phyloP scores from a whole-genome alignment of 306 rosid genomes.

The Prunus padus region DNA sequence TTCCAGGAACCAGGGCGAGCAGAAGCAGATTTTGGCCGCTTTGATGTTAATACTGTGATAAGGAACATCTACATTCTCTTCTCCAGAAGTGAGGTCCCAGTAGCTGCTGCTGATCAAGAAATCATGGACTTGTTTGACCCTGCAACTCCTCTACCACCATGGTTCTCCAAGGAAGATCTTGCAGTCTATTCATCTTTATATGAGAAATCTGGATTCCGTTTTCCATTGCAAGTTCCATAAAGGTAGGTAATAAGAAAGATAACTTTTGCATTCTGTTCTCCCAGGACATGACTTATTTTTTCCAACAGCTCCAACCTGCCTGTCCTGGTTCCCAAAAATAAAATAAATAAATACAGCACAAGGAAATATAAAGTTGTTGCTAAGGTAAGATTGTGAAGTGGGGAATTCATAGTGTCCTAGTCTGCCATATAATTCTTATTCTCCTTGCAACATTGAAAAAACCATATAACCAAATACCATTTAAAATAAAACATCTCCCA shows the following conservation, averaged over 20 bases:
- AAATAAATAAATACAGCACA: no score
- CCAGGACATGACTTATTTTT: neutral
- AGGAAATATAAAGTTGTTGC: neutral
- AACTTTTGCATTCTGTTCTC: neutral
- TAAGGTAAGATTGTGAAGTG: no score
- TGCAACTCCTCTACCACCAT: slow-evolving; percentile 48
- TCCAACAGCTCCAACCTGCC: no score
- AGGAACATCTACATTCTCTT: slow-evolving; percentile 60
- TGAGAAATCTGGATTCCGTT: slow-evolving; percentile 54
- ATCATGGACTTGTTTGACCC: slow-evolving; percentile 66
- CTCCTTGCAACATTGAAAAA: neutral
- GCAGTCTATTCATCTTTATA: slow-evolving; percentile 49
- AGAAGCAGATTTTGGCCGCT: slow-evolving; percentile 56
- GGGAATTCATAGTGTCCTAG: no score
- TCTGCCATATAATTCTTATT: no score
- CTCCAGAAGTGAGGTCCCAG: slow-evolving; percentile 54
- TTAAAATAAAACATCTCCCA: neutral
- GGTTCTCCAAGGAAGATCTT: slow-evolving; percentile 63
- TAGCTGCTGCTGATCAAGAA: slow-evolving; percentile 48
- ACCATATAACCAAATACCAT: neutral
- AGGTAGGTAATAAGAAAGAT: slow-evolving; percentile 19
- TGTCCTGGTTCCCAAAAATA: no score
- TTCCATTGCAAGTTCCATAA: slow-evolving; percentile 61
- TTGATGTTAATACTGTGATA: slow-evolving; percentile 46
- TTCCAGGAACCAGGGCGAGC: slow-evolving; percentile 53